Conservation (phyloP, 331 rosid species). For the Rosa hybrid region DNA sequence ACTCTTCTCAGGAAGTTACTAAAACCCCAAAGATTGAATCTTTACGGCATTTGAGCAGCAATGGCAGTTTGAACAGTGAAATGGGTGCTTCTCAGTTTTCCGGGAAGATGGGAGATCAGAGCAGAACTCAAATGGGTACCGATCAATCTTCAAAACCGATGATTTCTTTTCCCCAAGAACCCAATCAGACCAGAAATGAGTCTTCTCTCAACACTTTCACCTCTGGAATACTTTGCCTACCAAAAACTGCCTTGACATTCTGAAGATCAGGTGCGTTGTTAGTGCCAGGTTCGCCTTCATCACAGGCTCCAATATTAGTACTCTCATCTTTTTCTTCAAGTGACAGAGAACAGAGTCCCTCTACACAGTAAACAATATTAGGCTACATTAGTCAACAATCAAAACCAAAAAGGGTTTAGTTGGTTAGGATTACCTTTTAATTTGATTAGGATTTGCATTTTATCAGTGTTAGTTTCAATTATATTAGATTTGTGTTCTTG, state of each 20-base stretch:
- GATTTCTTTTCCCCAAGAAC: conserved; percentile 1
- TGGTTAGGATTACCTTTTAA: too few species aligned
- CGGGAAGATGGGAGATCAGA: conserved; percentile 11
- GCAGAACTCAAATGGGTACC: background rate
- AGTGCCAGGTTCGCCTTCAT: conserved; percentile 34
- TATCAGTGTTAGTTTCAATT: too few species aligned
- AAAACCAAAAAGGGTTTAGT: too few species aligned
- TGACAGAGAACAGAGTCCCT: conserved; percentile 40
- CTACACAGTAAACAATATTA: too few species aligned
- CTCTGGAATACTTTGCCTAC: background rate
- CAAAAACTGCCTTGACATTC: background rate
- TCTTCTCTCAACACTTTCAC: conserved; percentile 30
- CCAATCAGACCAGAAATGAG: conserved; percentile 2
- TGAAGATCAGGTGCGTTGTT: conserved; percentile 17
- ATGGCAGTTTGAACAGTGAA: background rate
- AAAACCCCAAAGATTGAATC: background rate
- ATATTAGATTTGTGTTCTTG: too few species aligned
- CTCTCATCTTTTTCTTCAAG: conserved; percentile 30
- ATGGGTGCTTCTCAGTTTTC: background rate
- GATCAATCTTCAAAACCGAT: background rate
- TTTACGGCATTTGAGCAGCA: background rate
- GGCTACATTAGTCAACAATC: too few species aligned
- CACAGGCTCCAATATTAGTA: background rate
- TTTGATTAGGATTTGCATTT: too few species aligned
- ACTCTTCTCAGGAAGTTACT: conserved; percentile 6